Evolutionary conservation across 192 early-diverging fungal genomes (phyloP), one percentile per base, ranked within the genome.

Genomic region (Gamsiella multidivaricata): DNA sequence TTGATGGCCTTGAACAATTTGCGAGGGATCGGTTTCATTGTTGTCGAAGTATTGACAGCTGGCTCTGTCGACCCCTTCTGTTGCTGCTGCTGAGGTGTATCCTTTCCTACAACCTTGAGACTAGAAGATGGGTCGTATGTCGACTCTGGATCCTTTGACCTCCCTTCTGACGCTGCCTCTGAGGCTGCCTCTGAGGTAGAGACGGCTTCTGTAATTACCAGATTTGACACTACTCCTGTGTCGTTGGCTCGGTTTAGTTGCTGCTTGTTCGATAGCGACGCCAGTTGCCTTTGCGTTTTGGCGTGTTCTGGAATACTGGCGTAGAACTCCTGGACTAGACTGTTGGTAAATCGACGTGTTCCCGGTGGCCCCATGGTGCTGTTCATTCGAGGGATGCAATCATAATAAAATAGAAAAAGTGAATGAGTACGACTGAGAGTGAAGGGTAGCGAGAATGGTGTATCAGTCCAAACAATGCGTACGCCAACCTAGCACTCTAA

Each of bases 1-100:
- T 65, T 65, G 51, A 65, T 54, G 17, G 51, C 37, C 29, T 5
- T 29, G 62, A 65, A 65, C 62, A 22, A 33, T 23, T 54, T 65
- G 14, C 51, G 62, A 10, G 62, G 62, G 15, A 65, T 53, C 0
- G 25, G 22, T 18, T 65, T 45, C 31, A 1, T 9, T 14, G 14
- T 20, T 2, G 17, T 20, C 29, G 12, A 8, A 54, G 10, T 15
- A 2, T 1, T 11, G 14, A n/a, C 20, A 29, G 31, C 12, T 34
- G 53, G 10, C n/a, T 36, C 0, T 20, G 14, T 54, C 32, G 1
- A 34, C 0, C n/a, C n/a, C n/a, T 54, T 32, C 49, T 23, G 10
- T 25, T 25, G 11, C 9, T 51, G 3, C 22, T 51, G 37, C 12
- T 39, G 37, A 39, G 5, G 37, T 5, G 7, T 12, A 39, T 39